Evolutionary conservation across 2,329 filamentous ascomycete species (phyloP).

Genomic region (Scolecobasidium constrictum): DNA sequence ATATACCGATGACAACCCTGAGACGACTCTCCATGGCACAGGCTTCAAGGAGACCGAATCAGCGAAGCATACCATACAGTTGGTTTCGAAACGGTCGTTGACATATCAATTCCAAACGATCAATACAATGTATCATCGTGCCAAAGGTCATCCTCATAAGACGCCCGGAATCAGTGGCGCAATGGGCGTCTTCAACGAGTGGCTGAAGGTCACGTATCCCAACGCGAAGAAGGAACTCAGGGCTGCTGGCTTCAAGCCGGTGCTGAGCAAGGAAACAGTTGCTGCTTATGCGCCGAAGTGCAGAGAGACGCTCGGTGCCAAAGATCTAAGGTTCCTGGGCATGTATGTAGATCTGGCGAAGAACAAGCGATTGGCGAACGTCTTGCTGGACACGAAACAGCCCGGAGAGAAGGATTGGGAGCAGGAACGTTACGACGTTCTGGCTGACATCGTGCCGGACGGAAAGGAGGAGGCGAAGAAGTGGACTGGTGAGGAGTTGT

Average conservation of each 20-base stretch:
- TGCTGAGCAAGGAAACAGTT: constrained; percentile 17
- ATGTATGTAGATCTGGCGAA: constrained; percentile 16
- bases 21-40: constrained; percentile 21
- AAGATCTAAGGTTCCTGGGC: constrained; percentile 16
- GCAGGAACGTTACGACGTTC: constrained; percentile 15
- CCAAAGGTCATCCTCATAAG: constrained; percentile 16
- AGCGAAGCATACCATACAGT: constrained; percentile 17
- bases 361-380: constrained; percentile 19
- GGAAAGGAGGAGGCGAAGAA: constrained; percentile 11
- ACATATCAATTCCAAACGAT: constrained; percentile 23
- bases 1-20: constrained; percentile 23
- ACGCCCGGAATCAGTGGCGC: constrained; percentile 15
- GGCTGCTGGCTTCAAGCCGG: constrained; percentile 16
- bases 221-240: constrained; percentile 13
- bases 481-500: constrained; percentile 16
- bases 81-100: constrained; percentile 18
- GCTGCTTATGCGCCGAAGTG: constrained; percentile 13
- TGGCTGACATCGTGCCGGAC: constrained; percentile 15
- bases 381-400: constrained; percentile 18
- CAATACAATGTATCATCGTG: constrained; percentile 21
- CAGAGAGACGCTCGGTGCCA: constrained; percentile 10
- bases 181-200: constrained; percentile 18
- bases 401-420: constrained; percentile 20
- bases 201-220: constrained; percentile 20
- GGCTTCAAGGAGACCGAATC: constrained; percentile 20